Base-by-base conservation (phyloP, 805 yeast genomes). In the Saccharomycopsis fodiens region DNA sequence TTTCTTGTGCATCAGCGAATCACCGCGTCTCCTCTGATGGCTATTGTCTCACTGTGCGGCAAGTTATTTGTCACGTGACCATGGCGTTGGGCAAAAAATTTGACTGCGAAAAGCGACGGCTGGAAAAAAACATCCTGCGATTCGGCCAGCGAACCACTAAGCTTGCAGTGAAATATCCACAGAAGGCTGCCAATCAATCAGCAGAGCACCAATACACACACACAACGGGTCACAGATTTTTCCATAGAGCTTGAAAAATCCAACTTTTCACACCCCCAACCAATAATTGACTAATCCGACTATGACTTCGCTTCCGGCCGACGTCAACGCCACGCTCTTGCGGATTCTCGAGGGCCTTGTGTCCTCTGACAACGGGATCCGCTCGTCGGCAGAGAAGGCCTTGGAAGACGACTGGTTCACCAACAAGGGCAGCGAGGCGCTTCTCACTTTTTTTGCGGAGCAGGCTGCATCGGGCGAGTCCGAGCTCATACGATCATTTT, bases 321-420 rank as follows among this genome's bases (percentile, higher is more conserved):
- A 85, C 31, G 74, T 76, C 35, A 73, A 76, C 45, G 63, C 58
- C 29, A 74, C 76, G 2, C 66, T 87, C 54, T 53, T 66, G 17
- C 72, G 73, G 51, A 71, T 88, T 35, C 66, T 87, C 30, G 64
- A 67, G 52, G 86, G 82, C 16, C 74, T 91, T 52, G 74, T 88
- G 6, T 83, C 97, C 3, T 70, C 94, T 6, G 87, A 89, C 56
- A 89, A 91, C 61, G 57, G 66, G 10, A 63, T 74, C 30, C 83
- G 98, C 59, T 67, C 89, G 5, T 73, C 69, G 22, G 97, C 97
- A 6, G 98, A 91, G 61, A 70, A 69, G 46, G 66, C 72, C 13
- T 69, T 93, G 42, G 84, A 83, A 56, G 67, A 70, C 10, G 84
- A 83, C 23, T 93, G 97, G 97, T 74, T 82, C 21, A 72, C 71